Evolutionary conservation across 495 filamentous ascomycete genomes (phyloP).

Genomic region (Penicillium angulare): DNA sequence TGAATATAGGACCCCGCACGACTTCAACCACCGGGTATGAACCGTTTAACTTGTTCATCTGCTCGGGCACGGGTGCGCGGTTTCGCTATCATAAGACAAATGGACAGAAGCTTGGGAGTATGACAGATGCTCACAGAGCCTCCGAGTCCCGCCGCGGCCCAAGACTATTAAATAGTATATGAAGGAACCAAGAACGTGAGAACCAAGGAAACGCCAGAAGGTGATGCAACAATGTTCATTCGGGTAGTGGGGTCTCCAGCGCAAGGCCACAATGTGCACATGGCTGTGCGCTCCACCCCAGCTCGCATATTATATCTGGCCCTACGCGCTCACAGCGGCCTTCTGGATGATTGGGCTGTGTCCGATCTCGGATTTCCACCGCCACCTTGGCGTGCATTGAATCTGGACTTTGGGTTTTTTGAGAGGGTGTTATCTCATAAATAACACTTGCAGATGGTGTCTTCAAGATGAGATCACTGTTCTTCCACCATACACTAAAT

Average conservation of each 20-base stretch:
- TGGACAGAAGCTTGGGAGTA: not conserved
- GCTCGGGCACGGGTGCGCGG: not conserved
- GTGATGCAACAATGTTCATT: not conserved
- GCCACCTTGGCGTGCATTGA: constrained; percentile 3
- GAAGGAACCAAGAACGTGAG: not conserved
- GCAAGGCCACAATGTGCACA: constrained; percentile 1
- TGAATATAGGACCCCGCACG: constrained; percentile 3
- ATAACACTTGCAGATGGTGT: too few relatives aligned
- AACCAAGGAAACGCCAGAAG: not conserved
- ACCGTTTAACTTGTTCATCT: constrained; percentile 1
- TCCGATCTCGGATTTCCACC: constrained; percentile 4
- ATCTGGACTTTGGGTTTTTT: too few relatives aligned
- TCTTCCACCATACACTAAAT: not conserved
- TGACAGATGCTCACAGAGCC: not conserved
- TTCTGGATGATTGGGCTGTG: not conserved
- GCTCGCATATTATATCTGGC: not conserved
- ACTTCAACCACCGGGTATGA: not conserved
- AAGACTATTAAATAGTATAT: too few relatives aligned
- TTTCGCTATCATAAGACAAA: not conserved
- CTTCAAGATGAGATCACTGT: too few relatives aligned
- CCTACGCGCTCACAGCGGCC: not conserved
- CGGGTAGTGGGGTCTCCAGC: constrained; percentile 6
- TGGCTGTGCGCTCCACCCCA: not conserved
- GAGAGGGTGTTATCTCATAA: too few relatives aligned
- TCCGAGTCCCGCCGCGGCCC: too few relatives aligned